These are phyloP conservation scores for Fusarium albosuccineum DNA, from an alignment of 2,329 filamentous ascomycete genomes.

Conservation along the genomic window DNA sequence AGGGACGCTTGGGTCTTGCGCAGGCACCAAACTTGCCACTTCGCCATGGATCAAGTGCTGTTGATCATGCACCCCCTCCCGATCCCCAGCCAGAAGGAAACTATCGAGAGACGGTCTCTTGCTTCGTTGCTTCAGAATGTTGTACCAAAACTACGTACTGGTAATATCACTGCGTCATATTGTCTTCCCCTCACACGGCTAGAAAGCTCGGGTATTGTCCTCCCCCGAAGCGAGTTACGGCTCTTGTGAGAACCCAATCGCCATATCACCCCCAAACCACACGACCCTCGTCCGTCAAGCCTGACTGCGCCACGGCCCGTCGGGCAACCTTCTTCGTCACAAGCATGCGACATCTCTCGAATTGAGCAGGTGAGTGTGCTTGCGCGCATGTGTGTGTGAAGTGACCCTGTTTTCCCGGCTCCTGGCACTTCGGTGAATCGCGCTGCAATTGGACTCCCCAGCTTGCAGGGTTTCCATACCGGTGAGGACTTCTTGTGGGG, in stretches of 20 bases:
- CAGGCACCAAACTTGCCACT: constrained; percentile 30
- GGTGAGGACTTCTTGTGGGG: constrained; percentile 38
- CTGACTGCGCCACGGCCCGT: constrained; percentile 22
- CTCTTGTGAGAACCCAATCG: constrained; percentile 5
- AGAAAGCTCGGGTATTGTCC: constrained; percentile 24
- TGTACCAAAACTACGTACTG: background rate
- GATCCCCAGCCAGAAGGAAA: constrained; percentile 9
- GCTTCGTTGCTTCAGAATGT: background rate
- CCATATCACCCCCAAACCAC: constrained; percentile 11
- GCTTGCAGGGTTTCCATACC: constrained; percentile 35
- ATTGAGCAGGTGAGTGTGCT: constrained; percentile 32
- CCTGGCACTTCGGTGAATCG: constrained; percentile 12
- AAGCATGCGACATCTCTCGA: constrained; percentile 18
- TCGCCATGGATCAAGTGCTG: constrained; percentile 26
- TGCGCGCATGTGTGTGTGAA: background rate
- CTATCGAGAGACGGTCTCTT: constrained; percentile 13
- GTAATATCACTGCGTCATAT: background rate
- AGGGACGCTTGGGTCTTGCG: constrained; percentile 30
- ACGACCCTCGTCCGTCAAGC: constrained; percentile 1
- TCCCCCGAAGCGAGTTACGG: background rate
- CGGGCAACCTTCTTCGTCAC: constrained; percentile 14
- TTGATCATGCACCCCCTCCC: constrained; percentile 29
- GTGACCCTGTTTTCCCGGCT: constrained; percentile 27
- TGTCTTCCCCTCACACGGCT: constrained; percentile 7
- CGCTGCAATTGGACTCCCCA: constrained; percentile 36